Percentiles rank a stretch among this genome's conserved stretches.
phyloP scores from a whole-genome alignment of 768 basidiomycete genomes.

The Chalciporus sphaerocephalus region DNA sequence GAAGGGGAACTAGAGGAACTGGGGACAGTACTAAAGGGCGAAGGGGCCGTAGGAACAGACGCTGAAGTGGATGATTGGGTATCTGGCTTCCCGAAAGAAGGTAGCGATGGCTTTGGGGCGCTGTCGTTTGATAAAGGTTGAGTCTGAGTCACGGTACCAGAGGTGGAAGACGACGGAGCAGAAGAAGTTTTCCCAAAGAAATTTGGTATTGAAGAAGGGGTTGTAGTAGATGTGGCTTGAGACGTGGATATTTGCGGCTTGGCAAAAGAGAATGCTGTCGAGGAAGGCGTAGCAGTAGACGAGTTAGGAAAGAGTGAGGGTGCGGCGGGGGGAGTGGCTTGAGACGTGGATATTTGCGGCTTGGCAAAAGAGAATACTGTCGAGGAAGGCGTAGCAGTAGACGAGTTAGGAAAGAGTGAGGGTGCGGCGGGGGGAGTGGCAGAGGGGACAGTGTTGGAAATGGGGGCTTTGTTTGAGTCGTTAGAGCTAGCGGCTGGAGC shows the following conservation, averaged over 20 bases:
- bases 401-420: slow-evolving; percentile 12
- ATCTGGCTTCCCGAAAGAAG: slow-evolving; percentile 16
- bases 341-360: slow-evolving; percentile 9
- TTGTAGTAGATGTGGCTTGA: neutral
- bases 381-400: slow-evolving; percentile 5
- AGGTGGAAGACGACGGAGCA: slow-evolving; percentile 4
- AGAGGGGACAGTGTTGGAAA: slow-evolving; percentile 22
- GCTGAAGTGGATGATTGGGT: slow-evolving; percentile 25
- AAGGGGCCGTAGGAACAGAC: slow-evolving; percentile 4
- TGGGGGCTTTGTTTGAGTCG: slow-evolving; percentile 8
- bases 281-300: slow-evolving; percentile 5
- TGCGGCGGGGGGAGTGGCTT: slow-evolving; percentile 10
- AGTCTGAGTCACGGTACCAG: slow-evolving; percentile 5
- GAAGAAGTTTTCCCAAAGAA: slow-evolving; percentile 29
- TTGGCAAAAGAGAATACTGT: slow-evolving; percentile 17
- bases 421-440: slow-evolving; percentile 28
- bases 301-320: slow-evolving; percentile 13
- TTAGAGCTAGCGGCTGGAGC: neutral
- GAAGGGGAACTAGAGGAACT: neutral
- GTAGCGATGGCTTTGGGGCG: slow-evolving; percentile 9
- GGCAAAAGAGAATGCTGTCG: slow-evolving; percentile 14
- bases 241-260: slow-evolving; percentile 13
- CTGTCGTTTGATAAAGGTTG: slow-evolving; percentile 8
- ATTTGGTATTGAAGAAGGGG: slow-evolving; percentile 21
- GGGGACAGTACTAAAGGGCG: slow-evolving; percentile 18